Evolutionary conservation across 2,329 filamentous ascomycete genomes (phyloP).

Genomic region (Pezicula radicicola): DNA sequence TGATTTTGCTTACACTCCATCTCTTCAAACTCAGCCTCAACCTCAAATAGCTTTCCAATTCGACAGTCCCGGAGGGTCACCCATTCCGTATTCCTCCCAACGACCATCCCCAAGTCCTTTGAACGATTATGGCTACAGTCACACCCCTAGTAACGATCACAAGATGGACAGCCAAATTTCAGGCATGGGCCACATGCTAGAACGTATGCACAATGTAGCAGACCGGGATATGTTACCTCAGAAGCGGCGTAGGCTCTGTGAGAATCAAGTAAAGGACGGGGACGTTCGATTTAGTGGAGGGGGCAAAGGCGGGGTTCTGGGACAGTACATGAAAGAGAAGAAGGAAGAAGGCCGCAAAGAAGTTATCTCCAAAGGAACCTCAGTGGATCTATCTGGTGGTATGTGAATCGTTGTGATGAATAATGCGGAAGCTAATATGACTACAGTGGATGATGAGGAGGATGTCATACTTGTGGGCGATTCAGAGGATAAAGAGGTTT

Average conservation of each 20-base stretch:
- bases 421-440: neutral
- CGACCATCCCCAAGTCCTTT: constrained; percentile 4
- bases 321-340: constrained; percentile 64
- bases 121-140: neutral
- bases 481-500: constrained; percentile 68
- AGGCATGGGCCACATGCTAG: constrained; percentile 63
- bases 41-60: constrained; percentile 25
- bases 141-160: neutral
- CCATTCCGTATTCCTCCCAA: constrained; percentile 3
- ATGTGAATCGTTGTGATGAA: neutral
- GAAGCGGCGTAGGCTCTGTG: constrained; percentile 62
- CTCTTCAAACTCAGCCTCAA: constrained; percentile 7
- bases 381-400: constrained; percentile 41
- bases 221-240: constrained; percentile 59
- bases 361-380: constrained; percentile 24
- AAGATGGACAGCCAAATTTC: constrained; percentile 12
- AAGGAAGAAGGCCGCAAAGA: constrained; percentile 40
- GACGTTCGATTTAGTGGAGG: constrained; percentile 40
- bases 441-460: constrained; percentile 46
- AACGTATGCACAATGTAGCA: constrained; percentile 73
- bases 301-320: constrained; percentile 56
- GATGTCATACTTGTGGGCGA: constrained; percentile 57
- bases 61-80: constrained; percentile 21
- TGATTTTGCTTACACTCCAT: neutral
- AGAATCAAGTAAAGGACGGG: constrained; percentile 37